These are phyloP conservation scores for Abortiporus biennis DNA, from an alignment of 1,284 basidiomycete genomes.

Conservation along the genomic window DNA sequence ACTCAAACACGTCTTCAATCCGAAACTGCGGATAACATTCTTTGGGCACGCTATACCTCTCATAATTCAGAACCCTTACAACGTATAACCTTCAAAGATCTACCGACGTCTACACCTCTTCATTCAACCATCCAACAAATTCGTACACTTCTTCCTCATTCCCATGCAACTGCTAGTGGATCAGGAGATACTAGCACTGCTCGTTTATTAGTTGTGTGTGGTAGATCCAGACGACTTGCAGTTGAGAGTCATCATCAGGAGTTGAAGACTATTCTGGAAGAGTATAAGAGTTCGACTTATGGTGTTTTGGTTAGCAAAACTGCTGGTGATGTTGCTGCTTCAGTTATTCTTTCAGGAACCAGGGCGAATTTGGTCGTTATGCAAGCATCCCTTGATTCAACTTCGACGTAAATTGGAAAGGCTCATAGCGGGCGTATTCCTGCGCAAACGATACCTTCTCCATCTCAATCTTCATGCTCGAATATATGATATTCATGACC, in stretches of 20 bases:
- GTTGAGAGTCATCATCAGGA: constrained; percentile 60
- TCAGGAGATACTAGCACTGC: constrained; percentile 16
- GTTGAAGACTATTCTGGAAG: constrained; percentile 56
- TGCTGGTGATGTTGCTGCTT: constrained; percentile 75
- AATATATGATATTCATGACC: too few relatives aligned
- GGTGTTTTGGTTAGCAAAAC: constrained; percentile 63
- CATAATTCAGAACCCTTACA: constrained; percentile 30
- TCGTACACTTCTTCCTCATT: constrained; percentile 13
- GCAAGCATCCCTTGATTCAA: constrained; percentile 58
- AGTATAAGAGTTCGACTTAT: constrained; percentile 39
- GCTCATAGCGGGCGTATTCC: too few relatives aligned
- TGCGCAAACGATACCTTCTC: too few relatives aligned
- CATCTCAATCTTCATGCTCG: too few relatives aligned
- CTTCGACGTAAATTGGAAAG: too few relatives aligned
- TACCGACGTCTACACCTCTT: constrained; percentile 48
- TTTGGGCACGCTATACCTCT: constrained; percentile 35
- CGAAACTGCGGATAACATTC: constrained; percentile 38
- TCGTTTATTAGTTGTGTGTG: constrained; percentile 57
- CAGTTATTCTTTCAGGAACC: constrained; percentile 58
- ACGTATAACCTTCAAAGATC: constrained; percentile 51
- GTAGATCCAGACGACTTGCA: constrained; percentile 65
- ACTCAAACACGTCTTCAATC: constrained; percentile 37
- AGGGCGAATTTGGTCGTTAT: constrained; percentile 64
- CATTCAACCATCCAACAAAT: constrained; percentile 38
- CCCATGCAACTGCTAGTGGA: too few relatives aligned